Conservation (phyloP, 1,139 yeast species). For the Blastobotrys elegans region DNA sequence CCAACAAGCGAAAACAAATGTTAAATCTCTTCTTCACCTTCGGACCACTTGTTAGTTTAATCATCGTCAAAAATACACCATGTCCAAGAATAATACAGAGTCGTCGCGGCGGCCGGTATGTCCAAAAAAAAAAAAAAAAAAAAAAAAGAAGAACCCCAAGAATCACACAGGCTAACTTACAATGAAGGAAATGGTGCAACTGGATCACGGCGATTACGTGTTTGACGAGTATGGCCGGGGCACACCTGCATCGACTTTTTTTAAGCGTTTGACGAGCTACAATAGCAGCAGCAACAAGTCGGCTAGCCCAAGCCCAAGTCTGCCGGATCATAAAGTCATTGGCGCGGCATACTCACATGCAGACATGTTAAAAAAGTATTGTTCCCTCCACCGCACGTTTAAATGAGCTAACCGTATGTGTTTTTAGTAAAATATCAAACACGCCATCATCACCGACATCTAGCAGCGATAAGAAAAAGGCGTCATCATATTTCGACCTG, state of each 20-base stretch:
- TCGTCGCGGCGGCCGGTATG: too few relatives aligned
- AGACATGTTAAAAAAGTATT: slow-evolving; percentile 24
- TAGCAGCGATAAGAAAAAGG: too few relatives aligned
- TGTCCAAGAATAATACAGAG: too few relatives aligned
- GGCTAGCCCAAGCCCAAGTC: slow-evolving; percentile 1
- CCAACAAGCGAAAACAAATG: too few relatives aligned
- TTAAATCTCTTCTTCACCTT: too few relatives aligned
- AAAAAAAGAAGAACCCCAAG: background rate
- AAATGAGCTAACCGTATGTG: background rate
- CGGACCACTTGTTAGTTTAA: too few relatives aligned
- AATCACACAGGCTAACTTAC: background rate
- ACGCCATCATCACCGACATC: slow-evolving; percentile 10
- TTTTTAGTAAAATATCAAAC: background rate
- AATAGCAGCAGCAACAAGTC: background rate
- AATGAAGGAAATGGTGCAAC: slow-evolving; percentile 24
- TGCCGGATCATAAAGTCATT: slow-evolving; percentile 29
- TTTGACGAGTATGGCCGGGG: slow-evolving; percentile 67
- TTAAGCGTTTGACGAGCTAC: slow-evolving; percentile 44
- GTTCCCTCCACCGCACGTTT: slow-evolving; percentile 6
- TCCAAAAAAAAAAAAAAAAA: too few relatives aligned
- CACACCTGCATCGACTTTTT: slow-evolving; percentile 54
- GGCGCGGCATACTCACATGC: slow-evolving; percentile 44
- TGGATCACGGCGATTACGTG: slow-evolving; percentile 51
- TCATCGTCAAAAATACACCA: too few relatives aligned
- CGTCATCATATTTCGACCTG: slow-evolving; percentile 43